phyloP scores from a whole-genome alignment of 2,329 filamentous ascomycete species.

The Sarocladiaceae sp. region DNA sequence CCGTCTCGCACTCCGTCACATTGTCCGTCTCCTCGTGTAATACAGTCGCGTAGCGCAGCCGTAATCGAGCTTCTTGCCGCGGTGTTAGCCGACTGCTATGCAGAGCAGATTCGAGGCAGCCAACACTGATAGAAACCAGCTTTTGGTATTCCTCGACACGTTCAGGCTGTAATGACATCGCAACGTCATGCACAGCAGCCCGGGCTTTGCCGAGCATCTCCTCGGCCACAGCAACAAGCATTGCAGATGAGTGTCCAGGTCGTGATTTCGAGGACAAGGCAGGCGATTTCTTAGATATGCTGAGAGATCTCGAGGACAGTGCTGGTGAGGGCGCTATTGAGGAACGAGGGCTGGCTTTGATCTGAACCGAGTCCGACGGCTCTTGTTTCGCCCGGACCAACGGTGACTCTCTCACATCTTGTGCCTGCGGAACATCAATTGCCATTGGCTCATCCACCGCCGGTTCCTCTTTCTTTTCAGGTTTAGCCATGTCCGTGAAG shows the following conservation, averaged over 20 bases:
- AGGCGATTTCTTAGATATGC: conserved; percentile 35
- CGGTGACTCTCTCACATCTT: conserved; percentile 10
- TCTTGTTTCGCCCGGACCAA: conserved; percentile 16
- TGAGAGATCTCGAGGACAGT: conserved; percentile 32
- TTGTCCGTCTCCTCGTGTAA: conserved; percentile 73
- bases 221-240: conserved; percentile 67
- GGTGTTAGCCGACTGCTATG: conserved; percentile 55
- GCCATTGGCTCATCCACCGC: neutral
- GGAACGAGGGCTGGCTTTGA: conserved; percentile 32
- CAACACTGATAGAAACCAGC: conserved; percentile 64
- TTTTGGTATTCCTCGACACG: conserved; percentile 62
- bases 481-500: conserved; percentile 10
- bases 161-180: conserved; percentile 28
- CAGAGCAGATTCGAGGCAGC: conserved; percentile 64
- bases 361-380: conserved; percentile 17
- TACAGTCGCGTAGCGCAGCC: conserved; percentile 64
- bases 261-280: conserved; percentile 32
- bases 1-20: conserved; percentile 63
- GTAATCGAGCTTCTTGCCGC: conserved; percentile 61
- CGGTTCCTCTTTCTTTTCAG: conserved; percentile 8
- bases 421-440: conserved; percentile 10
- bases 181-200: conserved; percentile 40
- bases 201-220: conserved; percentile 68
- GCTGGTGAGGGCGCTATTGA: conserved; percentile 36
- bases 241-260: conserved; percentile 45